Percentiles rank a stretch among this genome's conserved stretches.
These are phyloP conservation scores for Dothiorella sarmentorum DNA, from an alignment of 2,329 filamentous ascomycete species.

Conservation along the genomic window DNA sequence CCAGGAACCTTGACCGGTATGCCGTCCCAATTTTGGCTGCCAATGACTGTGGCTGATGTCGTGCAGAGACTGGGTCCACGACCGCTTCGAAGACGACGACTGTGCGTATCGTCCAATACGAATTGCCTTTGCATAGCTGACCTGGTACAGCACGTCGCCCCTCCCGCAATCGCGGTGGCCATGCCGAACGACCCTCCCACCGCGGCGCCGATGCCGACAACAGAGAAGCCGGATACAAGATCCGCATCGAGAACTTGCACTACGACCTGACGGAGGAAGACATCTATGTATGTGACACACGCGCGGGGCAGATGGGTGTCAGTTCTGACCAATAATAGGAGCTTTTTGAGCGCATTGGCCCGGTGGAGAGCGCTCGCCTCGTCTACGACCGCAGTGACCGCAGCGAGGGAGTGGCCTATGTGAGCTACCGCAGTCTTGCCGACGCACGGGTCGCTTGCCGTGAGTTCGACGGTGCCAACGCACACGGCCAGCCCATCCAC, in stretches of 20 bases:
- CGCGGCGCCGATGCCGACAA: constrained; percentile 12
- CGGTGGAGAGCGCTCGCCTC: constrained; percentile 65
- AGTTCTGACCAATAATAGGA: constrained; percentile 53
- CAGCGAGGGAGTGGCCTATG: constrained; percentile 78
- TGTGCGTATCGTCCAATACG: constrained; percentile 15
- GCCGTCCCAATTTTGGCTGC: constrained; percentile 27
- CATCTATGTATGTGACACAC: constrained; percentile 58
- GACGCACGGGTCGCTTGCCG: constrained; percentile 72
- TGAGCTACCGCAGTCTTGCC: constrained; percentile 68
- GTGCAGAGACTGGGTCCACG: constrained; percentile 85
- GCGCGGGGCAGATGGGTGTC: neutral
- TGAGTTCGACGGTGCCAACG: constrained; percentile 87
- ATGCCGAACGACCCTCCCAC: constrained; percentile 28
- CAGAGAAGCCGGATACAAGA: constrained; percentile 59
- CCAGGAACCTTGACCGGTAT: constrained; percentile 68
- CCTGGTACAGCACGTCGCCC: constrained; percentile 21
- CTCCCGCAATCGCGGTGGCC: constrained; percentile 19
- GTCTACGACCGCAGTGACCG: constrained; percentile 85
- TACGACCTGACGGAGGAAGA: constrained; percentile 87
- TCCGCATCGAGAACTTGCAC: constrained; percentile 86
- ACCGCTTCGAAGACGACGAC: constrained; percentile 73
- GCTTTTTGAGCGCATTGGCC: constrained; percentile 75
- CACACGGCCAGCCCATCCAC: constrained; percentile 75
- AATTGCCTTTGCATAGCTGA: constrained; percentile 23
- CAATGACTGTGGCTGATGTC: constrained; percentile 22